Conservation (phyloP, 225 moss, liverwort and hornwort species). For the Polytrichum formosum region DNA sequence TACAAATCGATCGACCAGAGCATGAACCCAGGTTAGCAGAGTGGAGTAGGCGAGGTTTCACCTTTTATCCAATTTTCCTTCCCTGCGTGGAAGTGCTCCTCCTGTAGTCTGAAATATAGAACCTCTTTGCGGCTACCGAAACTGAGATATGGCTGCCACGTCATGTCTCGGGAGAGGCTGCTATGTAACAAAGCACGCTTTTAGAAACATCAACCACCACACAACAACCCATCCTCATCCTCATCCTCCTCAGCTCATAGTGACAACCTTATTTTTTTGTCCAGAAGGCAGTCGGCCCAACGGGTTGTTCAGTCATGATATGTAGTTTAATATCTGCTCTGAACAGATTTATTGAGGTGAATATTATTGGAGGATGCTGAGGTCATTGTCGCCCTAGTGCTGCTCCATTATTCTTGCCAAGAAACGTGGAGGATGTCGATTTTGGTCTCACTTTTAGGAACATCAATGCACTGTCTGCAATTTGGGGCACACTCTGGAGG, state of each 20-base stretch:
- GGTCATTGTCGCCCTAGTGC: slow-evolving; percentile 26
- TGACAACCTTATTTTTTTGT: slow-evolving; percentile 28
- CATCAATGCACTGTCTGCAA: too few species aligned
- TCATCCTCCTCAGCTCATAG: slow-evolving; percentile 11
- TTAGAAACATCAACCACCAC: slow-evolving; percentile 19
- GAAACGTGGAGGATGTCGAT: too few species aligned
- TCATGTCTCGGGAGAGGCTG: slow-evolving; percentile 17
- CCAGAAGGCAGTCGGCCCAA: slow-evolving; percentile 26
- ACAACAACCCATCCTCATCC: neutral
- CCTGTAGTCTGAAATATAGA: slow-evolving; percentile 19
- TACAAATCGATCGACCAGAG: slow-evolving; percentile 17
- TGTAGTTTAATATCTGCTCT: slow-evolving; percentile 38
- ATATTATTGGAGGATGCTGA: slow-evolving; percentile 31
- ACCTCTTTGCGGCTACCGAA: slow-evolving; percentile 17
- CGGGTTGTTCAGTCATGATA: slow-evolving; percentile 35
- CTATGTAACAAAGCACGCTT: slow-evolving; percentile 10
- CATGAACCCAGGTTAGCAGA: slow-evolving; percentile 13
- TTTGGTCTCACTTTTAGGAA: too few species aligned
- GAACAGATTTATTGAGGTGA: slow-evolving; percentile 39
- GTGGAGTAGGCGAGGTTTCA: slow-evolving; percentile 28
- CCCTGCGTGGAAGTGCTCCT: slow-evolving; percentile 32
- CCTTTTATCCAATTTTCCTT: slow-evolving; percentile 30
- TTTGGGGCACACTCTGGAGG: too few species aligned
- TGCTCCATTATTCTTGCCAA: too few species aligned
- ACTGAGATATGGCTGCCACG: slow-evolving; percentile 21